Evolutionary conservation across 1,139 yeast genomes (phyloP), one percentile per base, ranked within the genome.

Genomic region (Chernovozyma aurita): DNA sequence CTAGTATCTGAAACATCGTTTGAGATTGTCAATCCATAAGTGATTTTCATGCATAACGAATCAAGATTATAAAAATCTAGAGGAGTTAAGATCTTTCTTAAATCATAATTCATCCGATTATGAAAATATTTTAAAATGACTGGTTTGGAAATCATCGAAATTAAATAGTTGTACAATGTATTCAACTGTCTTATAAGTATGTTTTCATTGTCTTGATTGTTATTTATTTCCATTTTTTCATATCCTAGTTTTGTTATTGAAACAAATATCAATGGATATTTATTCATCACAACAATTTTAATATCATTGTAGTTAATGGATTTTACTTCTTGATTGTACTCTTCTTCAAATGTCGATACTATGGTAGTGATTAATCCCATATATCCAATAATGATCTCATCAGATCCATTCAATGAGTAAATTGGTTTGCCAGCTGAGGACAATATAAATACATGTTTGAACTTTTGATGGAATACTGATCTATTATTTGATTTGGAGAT

Each of bases 351-450:
- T 35, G 76, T 76, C 2, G 85, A 73, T 5, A 80, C 70, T 18
- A 82, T 74, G 0, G 90, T 80, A 37, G 85, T 85, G 5, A 82
- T 65, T 2, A 82, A 63, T 1, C 92, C 94, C 65, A 85, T 78
- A 50, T 85, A 84, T 1, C 92, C 86, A 33, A 85, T 65, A 1
- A 84, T 67, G 18, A 80, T 61, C 34, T 78, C 81, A 42, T 87
- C 95, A 0, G 78, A 63, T 3, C 95, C 96, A 52, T 81, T 73
- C 68, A 84, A 68, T 1, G 95, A 77, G 57, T 83, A 92, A 6
- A 92, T 85, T 1, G 96, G 97, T 55, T 92, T 92, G 0, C 98
- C 98, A 0, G 97, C 95, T 2, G 81, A 64, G 0, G 96, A 87
- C n/a, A 92, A 65, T 5, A 92, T 78, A 45, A 88, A 79, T 49